phyloP scores from a whole-genome alignment of 805 yeast species.

The Metschnikowia cerradonensis region DNA sequence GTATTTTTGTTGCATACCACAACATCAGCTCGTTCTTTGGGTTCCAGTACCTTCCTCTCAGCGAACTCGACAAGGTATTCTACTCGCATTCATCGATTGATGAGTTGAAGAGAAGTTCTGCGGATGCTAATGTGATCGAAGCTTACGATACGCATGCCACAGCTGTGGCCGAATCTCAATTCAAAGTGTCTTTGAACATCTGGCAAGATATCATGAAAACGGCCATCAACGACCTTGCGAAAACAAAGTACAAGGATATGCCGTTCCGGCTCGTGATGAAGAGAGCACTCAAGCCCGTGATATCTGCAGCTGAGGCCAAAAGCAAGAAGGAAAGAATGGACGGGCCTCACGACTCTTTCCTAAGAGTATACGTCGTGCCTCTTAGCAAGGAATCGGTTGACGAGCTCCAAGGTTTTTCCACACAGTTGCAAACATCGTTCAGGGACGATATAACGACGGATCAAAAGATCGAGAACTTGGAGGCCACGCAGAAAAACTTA shows the following conservation, averaged over 20 bases:
- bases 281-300: constrained; percentile 5
- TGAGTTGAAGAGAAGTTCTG: neutral
- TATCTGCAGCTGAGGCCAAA: neutral
- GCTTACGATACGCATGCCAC: constrained; percentile 11
- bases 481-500: constrained; percentile 23
- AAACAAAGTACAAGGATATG: constrained; percentile 10
- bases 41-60: constrained; percentile 78
- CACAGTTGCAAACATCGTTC: constrained; percentile 30
- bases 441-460: constrained; percentile 22
- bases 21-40: constrained; percentile 80
- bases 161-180: constrained; percentile 17
- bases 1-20: constrained; percentile 89
- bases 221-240: constrained; percentile 25
- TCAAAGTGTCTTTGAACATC: constrained; percentile 18
- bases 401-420: constrained; percentile 24
- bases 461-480: constrained; percentile 22
- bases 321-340: neutral
- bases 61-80: constrained; percentile 56
- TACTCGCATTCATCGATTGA: constrained; percentile 18
- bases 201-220: constrained; percentile 29
- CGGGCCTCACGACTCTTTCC: constrained; percentile 9
- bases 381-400: constrained; percentile 19
- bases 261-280: constrained; percentile 30
- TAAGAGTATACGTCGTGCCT: constrained; percentile 32
- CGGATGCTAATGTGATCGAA: constrained; percentile 12